Base-by-base conservation (phyloP, 106 monocot species). In the Dactylorhiza incarnata region DNA sequence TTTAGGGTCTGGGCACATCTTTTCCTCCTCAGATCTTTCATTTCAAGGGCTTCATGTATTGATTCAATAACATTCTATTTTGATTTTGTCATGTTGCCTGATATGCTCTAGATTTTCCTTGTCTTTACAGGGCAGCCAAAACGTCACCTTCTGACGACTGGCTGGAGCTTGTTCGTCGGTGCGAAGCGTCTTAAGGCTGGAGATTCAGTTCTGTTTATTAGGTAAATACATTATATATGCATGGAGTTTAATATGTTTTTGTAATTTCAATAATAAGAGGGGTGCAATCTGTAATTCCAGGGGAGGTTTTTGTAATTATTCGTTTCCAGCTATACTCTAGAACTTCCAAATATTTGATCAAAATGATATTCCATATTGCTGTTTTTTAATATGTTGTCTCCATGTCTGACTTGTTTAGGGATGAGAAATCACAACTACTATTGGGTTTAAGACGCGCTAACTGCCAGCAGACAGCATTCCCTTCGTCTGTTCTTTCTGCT, bases 151-250 rank as follows among this genome's bases (percentile, higher is more conserved):
- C 77, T 99, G 61, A 92, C 95, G 29, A 92, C 95, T 79, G 95
- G 95, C 45, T 95, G 95, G 92, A 95, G 95, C 75, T 83, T 88
- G n/a, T 94, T 99, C 75, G 94, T 99, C 45, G 91, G 94, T 58
- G 83, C 89, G 52, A 99, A 99, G 76, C 82, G 86, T 26, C 91
- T 99, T 71, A 94, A 88, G 78, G 87, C 94, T 79, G 97, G 97
- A 51, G 94, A 99, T 82, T 94, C 97, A 56, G 86, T 99, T 24
- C 84, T 99, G 61, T 99, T 99, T 74, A 88, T 99, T 56, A 89
- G 97, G 97, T 94, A 82, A 29, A 20, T 29, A 10, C 29, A 65
- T 37, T 37, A 37, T 37, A 37, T 3, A 37, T 59, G n/a, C 58
- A 59, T 59, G 58, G 7, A 59, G 22, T 20, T 59, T 22, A n/a